A percentile compares a stretch with the other conserved stretches of the same genome.
Conservation (phyloP, 176 grass and related monocot species). For the Bothriochloa decipiens region DNA sequence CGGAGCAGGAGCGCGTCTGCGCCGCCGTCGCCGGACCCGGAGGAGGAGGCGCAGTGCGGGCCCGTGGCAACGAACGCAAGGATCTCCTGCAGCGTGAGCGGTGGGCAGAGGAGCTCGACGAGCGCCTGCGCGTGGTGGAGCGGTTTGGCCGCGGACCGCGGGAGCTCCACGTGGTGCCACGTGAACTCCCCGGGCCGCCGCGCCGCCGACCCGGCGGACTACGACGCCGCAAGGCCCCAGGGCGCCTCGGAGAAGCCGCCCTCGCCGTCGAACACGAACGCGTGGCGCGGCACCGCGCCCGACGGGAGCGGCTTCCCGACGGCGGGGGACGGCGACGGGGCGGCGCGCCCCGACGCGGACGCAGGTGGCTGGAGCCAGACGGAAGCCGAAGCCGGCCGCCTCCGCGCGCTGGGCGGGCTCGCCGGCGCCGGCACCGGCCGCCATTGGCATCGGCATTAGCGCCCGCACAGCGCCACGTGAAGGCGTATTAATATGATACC, state of each 20-base stretch:
- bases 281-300: constrained; percentile 59
- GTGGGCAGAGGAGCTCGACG: constrained; percentile 81
- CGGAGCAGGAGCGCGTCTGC: constrained; percentile 66
- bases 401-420: background rate
- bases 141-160: constrained; percentile 48
- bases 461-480: background rate
- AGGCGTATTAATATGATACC: background rate
- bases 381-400: too few relatives aligned
- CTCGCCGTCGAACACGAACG: constrained; percentile 66
- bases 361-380: constrained; percentile 3
- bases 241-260: constrained; percentile 48
- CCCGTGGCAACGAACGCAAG: constrained; percentile 76
- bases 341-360: background rate
- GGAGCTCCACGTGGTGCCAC: constrained; percentile 91
- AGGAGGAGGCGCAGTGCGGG: constrained; percentile 69
- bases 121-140: constrained; percentile 77
- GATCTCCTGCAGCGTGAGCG: constrained; percentile 92
- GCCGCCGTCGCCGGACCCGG: constrained; percentile 3
- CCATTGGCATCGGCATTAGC: constrained; percentile 42
- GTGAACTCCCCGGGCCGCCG: constrained; percentile 44
- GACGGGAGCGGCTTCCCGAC: constrained; percentile 47
- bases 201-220: background rate
- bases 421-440: constrained; percentile 22
- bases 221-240: constrained; percentile 17
- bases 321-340: constrained; percentile 18